A percentile compares a stretch with the other conserved stretches of the same genome.
phyloP scores from a whole-genome alignment of 306 rosid species.

The Erythrophleum fordii region DNA sequence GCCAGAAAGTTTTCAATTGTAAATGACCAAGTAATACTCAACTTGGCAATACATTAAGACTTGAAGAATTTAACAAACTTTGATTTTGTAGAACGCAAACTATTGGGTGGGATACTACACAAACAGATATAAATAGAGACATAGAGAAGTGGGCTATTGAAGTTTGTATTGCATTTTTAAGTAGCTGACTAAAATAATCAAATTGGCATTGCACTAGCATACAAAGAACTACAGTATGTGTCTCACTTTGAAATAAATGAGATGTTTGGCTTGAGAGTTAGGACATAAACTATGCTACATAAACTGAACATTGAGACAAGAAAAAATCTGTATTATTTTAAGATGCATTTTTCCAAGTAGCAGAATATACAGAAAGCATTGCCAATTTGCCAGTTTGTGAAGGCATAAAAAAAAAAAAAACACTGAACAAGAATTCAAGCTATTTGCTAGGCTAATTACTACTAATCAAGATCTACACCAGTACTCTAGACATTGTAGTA shows the following conservation, averaged over 20 bases:
- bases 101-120: neutral
- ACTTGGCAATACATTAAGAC: constrained; percentile 10
- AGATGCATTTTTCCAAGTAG: neutral
- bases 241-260: neutral
- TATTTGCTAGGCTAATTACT: neutral
- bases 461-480: neutral
- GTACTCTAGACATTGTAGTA: neutral
- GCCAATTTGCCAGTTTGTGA: neutral
- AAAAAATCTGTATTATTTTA: neutral
- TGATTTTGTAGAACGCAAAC: neutral
- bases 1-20: constrained; percentile 25
- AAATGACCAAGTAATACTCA: constrained; percentile 23
- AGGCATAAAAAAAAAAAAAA: neutral
- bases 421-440: neutral
- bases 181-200: neutral
- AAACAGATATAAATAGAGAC: neutral
- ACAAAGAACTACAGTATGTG: neutral
- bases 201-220: neutral
- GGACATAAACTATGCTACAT: neutral
- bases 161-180: neutral
- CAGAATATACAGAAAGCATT: neutral
- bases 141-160: neutral
- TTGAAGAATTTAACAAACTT: constrained; percentile 1
- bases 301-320: neutral
- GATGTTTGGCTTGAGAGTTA: neutral